A percentile compares a stretch with the other conserved stretches of the same genome.
phyloP scores from a whole-genome alignment of 352 stramenopile species.

The Phytophthora cryptogea region DNA sequence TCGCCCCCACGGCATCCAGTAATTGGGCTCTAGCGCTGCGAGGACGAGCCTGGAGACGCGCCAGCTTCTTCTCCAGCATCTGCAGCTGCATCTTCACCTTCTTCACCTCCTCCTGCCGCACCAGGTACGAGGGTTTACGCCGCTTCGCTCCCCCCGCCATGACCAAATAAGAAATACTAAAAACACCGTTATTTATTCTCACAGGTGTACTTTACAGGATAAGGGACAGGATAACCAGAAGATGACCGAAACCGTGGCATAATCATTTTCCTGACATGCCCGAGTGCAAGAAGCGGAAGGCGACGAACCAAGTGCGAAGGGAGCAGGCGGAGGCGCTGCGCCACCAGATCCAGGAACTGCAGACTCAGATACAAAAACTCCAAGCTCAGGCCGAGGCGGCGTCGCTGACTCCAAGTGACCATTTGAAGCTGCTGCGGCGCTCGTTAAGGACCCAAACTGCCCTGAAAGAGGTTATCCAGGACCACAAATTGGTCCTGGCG shows the following conservation, averaged over 20 bases:
- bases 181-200: too few relatives aligned
- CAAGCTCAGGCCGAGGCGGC: conserved; percentile 5
- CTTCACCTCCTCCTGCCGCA: conserved; percentile 36
- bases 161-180: too few relatives aligned
- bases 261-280: background rate
- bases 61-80: conserved; percentile 23
- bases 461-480: conserved; percentile 9
- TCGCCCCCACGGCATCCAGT: conserved; percentile 18
- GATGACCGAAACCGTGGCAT: too few relatives aligned
- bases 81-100: conserved; percentile 25
- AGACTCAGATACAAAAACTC: conserved; percentile 5
- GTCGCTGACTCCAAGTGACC: conserved; percentile 15
- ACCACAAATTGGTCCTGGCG: conserved; percentile 21
- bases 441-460: conserved; percentile 14
- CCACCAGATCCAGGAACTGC: conserved; percentile 15
- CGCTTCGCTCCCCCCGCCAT: conserved; percentile 2
- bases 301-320: conserved; percentile 32
- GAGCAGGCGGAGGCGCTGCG: conserved; percentile 16
- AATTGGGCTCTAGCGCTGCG: conserved; percentile 24
- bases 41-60: conserved; percentile 24
- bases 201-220: too few relatives aligned
- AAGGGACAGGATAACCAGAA: too few relatives aligned
- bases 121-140: conserved; percentile 35
- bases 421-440: conserved; percentile 8
- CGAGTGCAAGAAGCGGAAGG: conserved; percentile 30